Evolutionary conservation across 2,329 filamentous ascomycete species (phyloP).

Genomic region (Bipolaris cookei): DNA sequence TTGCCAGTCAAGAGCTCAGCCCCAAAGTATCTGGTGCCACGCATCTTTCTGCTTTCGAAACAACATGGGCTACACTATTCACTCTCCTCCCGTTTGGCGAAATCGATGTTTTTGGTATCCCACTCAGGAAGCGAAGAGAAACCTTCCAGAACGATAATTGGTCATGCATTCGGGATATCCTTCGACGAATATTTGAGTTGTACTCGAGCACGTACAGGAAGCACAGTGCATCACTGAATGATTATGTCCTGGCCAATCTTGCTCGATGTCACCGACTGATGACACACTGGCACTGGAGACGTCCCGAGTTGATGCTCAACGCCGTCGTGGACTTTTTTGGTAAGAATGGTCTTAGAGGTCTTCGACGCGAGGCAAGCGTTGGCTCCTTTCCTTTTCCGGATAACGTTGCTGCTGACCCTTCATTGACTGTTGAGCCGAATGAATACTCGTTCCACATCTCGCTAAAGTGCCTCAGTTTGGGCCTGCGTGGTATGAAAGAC

Average conservation of each 20-base stretch:
- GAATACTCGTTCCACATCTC: constrained; percentile 66
- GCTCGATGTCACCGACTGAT: constrained; percentile 62
- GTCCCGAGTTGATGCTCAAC: constrained; percentile 61
- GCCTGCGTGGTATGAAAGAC: constrained; percentile 56
- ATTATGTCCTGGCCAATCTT: constrained; percentile 60
- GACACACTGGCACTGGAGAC: constrained; percentile 62
- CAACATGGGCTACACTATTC: constrained; percentile 56
- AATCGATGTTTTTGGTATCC: constrained; percentile 58
- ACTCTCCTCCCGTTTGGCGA: constrained; percentile 61
- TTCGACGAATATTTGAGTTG: constrained; percentile 56
- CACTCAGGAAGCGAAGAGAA: constrained; percentile 51
- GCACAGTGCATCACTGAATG: constrained; percentile 57
- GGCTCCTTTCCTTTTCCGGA: constrained; percentile 63
- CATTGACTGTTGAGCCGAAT: constrained; percentile 53
- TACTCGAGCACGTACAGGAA: constrained; percentile 53
- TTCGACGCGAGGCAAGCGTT: constrained; percentile 59
- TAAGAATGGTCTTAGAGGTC: constrained; percentile 57
- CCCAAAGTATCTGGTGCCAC: constrained; percentile 21
- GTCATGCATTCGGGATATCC: constrained; percentile 54
- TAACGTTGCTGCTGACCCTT: constrained; percentile 53
- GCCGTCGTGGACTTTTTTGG: constrained; percentile 67
- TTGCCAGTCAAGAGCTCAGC: constrained; percentile 48
- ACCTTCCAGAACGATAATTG: constrained; percentile 56
- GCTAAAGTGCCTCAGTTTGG: constrained; percentile 62
- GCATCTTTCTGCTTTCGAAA: constrained; percentile 45